Evolutionary conservation across 2,329 filamentous ascomycete genomes (phyloP).

Genomic region (Apiospora phragmitis): DNA sequence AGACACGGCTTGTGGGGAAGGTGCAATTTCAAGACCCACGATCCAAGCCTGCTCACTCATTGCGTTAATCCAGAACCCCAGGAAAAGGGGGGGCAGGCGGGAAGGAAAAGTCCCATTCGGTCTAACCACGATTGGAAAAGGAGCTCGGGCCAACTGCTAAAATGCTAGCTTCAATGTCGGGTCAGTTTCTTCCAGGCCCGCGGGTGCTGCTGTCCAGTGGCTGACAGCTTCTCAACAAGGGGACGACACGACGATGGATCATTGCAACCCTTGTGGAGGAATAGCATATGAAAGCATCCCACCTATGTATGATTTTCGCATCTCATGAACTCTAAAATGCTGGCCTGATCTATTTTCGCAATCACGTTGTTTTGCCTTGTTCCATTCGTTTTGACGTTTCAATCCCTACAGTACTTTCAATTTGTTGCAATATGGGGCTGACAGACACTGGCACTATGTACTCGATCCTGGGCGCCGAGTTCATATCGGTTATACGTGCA

Average conservation of each 20-base stretch:
- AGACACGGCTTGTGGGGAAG: background rate
- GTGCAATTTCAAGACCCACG: background rate
- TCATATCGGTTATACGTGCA: background rate
- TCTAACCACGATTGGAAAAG: background rate
- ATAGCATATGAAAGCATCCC: background rate
- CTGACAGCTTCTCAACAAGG: background rate
- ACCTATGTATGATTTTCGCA: background rate
- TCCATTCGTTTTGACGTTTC: background rate
- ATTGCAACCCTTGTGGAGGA: background rate
- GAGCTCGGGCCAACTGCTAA: background rate
- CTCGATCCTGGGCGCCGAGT: background rate
- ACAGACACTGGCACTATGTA: too few species aligned
- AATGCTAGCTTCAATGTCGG: background rate
- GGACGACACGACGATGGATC: too few species aligned
- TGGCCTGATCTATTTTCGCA: background rate
- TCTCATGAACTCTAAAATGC: background rate
- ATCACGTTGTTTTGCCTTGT: background rate
- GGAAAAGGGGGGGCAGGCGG: background rate
- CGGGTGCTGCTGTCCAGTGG: background rate
- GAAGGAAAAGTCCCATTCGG: background rate
- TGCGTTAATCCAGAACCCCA: background rate
- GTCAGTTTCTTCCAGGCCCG: background rate
- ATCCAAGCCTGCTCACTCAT: background rate
- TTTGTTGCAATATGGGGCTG: background rate
- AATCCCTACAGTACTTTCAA: background rate